Percentiles rank a stretch among this genome's conserved stretches.
Evolutionary conservation across 2,329 filamentous ascomycete species (phyloP).

Genomic region (Scolecobasidium constrictum): DNA sequence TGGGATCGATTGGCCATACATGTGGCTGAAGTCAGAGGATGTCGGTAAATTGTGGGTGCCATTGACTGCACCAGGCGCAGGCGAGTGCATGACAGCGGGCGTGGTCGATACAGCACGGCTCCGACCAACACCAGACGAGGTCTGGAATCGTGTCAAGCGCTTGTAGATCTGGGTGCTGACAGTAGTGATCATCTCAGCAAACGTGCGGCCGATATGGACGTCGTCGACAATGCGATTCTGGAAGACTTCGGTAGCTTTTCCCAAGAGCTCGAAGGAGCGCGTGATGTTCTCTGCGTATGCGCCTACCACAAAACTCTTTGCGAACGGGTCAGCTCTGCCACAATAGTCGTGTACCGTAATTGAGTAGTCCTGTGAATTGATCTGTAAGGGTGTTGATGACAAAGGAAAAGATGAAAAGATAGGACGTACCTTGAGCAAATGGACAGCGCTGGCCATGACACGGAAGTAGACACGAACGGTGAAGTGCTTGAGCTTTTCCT

Average conservation of each 20-base stretch:
- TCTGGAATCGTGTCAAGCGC: neutral
- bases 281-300: slow-evolving; percentile 69
- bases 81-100: neutral
- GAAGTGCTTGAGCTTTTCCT: slow-evolving; percentile 68
- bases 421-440: slow-evolving; percentile 54
- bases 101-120: neutral
- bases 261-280: slow-evolving; percentile 63
- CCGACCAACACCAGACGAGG: neutral
- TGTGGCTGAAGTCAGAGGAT: neutral
- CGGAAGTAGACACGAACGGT: slow-evolving; percentile 78
- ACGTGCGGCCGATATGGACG: slow-evolving; percentile 73
- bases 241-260: slow-evolving; percentile 61
- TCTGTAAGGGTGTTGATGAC: neutral
- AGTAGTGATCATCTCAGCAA: slow-evolving; percentile 72
- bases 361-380: too few species aligned
- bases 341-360: neutral
- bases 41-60: too few species aligned
- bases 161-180: slow-evolving; percentile 26
- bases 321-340: slow-evolving; percentile 2
- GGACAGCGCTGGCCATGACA: slow-evolving; percentile 78
- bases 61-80: neutral
- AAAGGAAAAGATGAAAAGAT: slow-evolving; percentile 1
- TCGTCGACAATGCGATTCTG: slow-evolving; percentile 74
- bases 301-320: slow-evolving; percentile 62
- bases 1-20: neutral